Evolutionary conservation across 805 yeast genomes (phyloP), one percentile per base, ranked within the genome.

Genomic region (Wickerhamomyces ciferrii): DNA sequence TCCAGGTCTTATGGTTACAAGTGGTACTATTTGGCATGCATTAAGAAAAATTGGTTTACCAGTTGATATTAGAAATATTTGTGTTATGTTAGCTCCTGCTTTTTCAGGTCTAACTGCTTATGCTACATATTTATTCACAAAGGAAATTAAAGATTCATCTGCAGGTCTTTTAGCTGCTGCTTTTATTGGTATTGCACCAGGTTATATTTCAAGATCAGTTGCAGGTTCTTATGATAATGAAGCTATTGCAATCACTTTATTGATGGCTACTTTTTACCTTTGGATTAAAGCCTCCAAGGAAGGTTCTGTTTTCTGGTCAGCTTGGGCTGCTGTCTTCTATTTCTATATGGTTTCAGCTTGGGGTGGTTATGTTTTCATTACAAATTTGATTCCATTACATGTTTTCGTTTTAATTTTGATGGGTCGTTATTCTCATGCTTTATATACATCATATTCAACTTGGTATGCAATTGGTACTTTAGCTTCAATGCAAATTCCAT

Each of bases 321-420:
- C 92, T 2, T 70, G 85, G 56, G 82, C 97, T 25, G 96, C 99
- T 2, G 63, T 89, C 31, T 85, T 83, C 58, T 94, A 95, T 72
- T 94, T 95, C 69, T 94, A 94, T 75, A 94, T 94, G 99, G 99
- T 94, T 44, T 83, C 96, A 42, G 99, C 99, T 13, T 60, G 99
- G 99, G 99, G 99, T 74, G 99, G 99, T 24, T 94, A 94, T 64
- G 99, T 95, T 44, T 94, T 94, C 74, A 95, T 94, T 69, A 94
- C 99, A 49, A 94, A 94, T 71, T 81, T 95, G 75, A 89, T 94
- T 59, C 99, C 99, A 41, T 74, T 94, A 56, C 99, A 94, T 65
- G 90, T 91, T 23, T 91, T 94, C 61, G 91, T 89, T 43, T 74
- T 94, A 62, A 69, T 94, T 44, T 69, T 88, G 54, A 94, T 94